Evolutionary conservation across 2,329 filamentous ascomycete genomes (phyloP), one percentile per base, ranked within the genome.

Genomic region (Falciphora oryzae): DNA sequence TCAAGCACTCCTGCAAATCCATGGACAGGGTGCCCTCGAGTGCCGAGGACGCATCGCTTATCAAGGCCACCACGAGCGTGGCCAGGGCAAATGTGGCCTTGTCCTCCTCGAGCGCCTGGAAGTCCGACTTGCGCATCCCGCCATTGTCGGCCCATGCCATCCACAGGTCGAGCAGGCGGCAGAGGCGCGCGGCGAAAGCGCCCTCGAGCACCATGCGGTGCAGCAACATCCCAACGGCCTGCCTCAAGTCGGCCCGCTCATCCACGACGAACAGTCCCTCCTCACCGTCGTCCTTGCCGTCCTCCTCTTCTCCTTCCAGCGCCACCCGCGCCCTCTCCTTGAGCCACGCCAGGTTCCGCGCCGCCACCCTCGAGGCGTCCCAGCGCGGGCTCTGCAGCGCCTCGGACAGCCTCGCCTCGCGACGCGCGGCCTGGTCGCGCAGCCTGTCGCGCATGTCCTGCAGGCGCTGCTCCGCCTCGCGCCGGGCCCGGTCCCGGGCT

Each of bases 1-100:
- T 70, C 67, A 85, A 68, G 64, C 82, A 85, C 68, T 86, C 83
- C 70, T 85, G 83, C 70, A 86, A 69, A 62, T 86, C 83, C 73
- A 80, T 75, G 4, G 80, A 75, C 64, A 85, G 65, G 0, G 79
- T 79, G 1, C 81, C 82, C 67, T 83, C 81, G 38, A 76, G 67
- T 0, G 78, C 81, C 2, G 71, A 73, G 1, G 79, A 76, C 0
- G 81, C 77, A 59, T 80, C 80, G 64, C 77, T 76, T 60, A 85
- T 78, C 50, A 83, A 66, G 6, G 80, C 77, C 18, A 85, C 72
- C 13, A 85, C 65, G 31, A 85, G 68, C 25, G 78, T 77, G 1
- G 81, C 81, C 64, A 80, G 75, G 1, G 80, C 79, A 73, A 85
- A 84, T 6, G 69, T 69, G n/a, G 73, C 69, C 68, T 73, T 73